Base-by-base conservation (phyloP, 352 stramenopile genomes). In the Phytophthora rubi region DNA sequence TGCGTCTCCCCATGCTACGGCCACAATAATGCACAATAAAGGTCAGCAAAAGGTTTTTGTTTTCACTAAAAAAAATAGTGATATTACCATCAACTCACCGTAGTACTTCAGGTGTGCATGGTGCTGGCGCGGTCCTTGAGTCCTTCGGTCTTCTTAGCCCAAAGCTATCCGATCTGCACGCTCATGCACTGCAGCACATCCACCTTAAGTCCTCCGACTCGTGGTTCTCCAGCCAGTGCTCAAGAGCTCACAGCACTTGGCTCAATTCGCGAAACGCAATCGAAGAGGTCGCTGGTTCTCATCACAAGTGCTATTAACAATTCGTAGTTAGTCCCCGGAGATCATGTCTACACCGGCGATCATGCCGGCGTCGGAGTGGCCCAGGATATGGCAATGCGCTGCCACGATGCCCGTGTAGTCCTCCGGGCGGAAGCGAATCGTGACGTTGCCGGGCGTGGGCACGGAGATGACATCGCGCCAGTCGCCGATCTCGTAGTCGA, bases 281-380 rank as follows among this genome's bases (percentile, higher is more conserved):
- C 78, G 2, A 44, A 51, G 2, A 75, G 51, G 6, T 85, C 80
- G 23, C 62, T 88, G 0, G 73, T 85, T 42, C 55, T 88, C 16
- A 56, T 88, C 3, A 78, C 23, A 26, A 26, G 23, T 37, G 28
- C 28, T n/a, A 56, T 8, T 30, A 6, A 16, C 26, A 44, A 7
- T 26, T 21, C 6, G 16, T 61, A 72, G 16, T 45, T 47, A 47
- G 39, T 76, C 64, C 8, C 70, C 73, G 6, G 73, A 75, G 21
- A 81, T 59, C 73, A 92, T 92, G 8, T 83, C 73, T 13, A 92
- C 76, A 0, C 61, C 73, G 4, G 83, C 79, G 5, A 92, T 76
- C 89, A 96, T 97, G 39, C 88, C 89, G 0, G 82, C 85, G 53
- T 97, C 89, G 16, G 86, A 93, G 62, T 97, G 89, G 9, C 80